Evolutionary conservation across 768 basidiomycete species (phyloP).

Genomic region (Boletus tylopilopsis): DNA sequence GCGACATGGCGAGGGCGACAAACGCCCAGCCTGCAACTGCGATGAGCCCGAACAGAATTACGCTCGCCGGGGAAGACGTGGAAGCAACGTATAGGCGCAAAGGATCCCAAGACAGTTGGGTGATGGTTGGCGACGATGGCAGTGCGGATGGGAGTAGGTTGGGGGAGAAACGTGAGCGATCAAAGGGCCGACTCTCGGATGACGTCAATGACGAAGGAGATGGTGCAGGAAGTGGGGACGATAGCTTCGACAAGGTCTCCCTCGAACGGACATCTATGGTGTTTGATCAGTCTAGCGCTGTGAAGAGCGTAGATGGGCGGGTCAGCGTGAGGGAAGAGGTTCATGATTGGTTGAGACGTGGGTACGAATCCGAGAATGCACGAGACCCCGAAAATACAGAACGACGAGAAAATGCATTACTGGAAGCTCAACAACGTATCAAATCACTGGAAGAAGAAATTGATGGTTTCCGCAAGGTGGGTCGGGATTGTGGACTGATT

Average conservation of each 20-base stretch:
- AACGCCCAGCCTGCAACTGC: conserved; percentile 72
- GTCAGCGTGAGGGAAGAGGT: conserved; percentile 53
- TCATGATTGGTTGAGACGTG: not conserved
- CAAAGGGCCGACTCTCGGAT: conserved; percentile 38
- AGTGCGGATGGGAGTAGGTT: conserved; percentile 32
- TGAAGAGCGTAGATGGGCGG: conserved; percentile 39
- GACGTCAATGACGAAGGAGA: conserved; percentile 50
- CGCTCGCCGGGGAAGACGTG: conserved; percentile 94
- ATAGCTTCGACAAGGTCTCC: conserved; percentile 68
- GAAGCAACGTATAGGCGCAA: conserved; percentile 88
- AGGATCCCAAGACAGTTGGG: conserved; percentile 58
- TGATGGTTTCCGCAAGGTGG: too few species aligned
- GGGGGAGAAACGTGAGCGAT: conserved; percentile 50
- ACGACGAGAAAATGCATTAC: too few species aligned
- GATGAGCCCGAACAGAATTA: conserved; percentile 89
- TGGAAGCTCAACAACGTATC: too few species aligned
- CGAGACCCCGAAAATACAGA: too few species aligned
- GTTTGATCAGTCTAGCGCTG: conserved; percentile 51
- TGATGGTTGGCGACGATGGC: conserved; percentile 51
- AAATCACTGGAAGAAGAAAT: too few species aligned
- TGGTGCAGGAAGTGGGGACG: conserved; percentile 54
- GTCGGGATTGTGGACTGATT: too few species aligned
- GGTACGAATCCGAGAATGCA: too few species aligned
- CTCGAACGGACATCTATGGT: conserved; percentile 65
- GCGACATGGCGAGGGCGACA: conserved; percentile 43